Evolutionary conservation across 2,329 filamentous ascomycete species (phyloP), one percentile per base, ranked within the genome.

Genomic region (Cytospora paraplurivora): DNA sequence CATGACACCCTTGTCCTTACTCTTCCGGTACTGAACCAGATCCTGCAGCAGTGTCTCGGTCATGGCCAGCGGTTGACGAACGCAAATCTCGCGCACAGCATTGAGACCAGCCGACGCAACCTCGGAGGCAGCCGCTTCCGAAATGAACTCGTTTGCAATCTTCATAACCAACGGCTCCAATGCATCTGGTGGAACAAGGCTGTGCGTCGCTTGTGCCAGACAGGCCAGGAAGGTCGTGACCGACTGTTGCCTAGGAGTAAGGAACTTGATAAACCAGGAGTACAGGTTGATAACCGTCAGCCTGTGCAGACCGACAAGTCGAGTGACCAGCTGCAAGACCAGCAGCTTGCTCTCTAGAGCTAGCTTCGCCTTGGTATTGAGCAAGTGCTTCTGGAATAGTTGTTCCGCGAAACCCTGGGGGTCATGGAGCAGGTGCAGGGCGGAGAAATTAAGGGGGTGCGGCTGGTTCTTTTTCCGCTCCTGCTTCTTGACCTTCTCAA

Each of bases 121-220:
- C 76, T 98, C 93, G 4, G 91, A 85, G 0, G 95, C 93, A 0
- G 93, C 88, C 1, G 92, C 95, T 78, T 99, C 95, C 0, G 93
- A 97, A 1, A 99, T 94, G 72, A 99, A 99, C 75, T 99, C 95
- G 72, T 98, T 97, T 37, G 95, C 94, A 71, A 99, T 98, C 79
- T 97, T 98, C 74, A 92, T 89, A 2, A 99, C 82, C 5, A 98
- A 79, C 0, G 95, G 94, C 74, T 98, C 93, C 12, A 99, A 81
- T 0, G 88, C 90, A 80, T 99, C 95, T 0, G 94, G 94, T 0
- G 95, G 95, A 0, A 99, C 93, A 44, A 97, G 83, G 67, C 88
- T 90, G 74, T 99, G 95, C 8, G 92, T 93, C 4, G 91, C 91
- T 78, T 98, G 95, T 0, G 95, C 95, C 62, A 98, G 83, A 12